Conservation (phyloP, 2,329 filamentous ascomycete genomes). For the Sarocladiaceae sp. region DNA sequence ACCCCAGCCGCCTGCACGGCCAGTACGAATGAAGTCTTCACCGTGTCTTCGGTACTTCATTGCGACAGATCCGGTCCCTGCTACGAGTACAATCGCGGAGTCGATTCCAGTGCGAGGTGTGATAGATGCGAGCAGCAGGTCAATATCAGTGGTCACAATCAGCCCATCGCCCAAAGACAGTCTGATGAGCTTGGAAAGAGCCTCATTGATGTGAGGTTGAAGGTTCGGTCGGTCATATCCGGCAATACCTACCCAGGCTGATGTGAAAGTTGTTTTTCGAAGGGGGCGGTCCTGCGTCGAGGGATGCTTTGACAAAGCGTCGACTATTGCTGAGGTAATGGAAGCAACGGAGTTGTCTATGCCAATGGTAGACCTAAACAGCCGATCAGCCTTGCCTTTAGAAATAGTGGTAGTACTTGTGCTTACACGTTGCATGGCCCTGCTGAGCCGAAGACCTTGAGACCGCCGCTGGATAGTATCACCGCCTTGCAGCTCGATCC, state of each 20-base stretch:
- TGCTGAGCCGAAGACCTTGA: slow-evolving; percentile 21
- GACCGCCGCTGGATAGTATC: slow-evolving; percentile 20
- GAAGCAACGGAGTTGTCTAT: slow-evolving; percentile 20
- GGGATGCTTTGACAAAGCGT: slow-evolving; percentile 16
- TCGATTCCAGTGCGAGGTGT: slow-evolving; percentile 12
- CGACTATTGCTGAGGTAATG: slow-evolving; percentile 20
- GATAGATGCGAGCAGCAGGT: slow-evolving; percentile 26
- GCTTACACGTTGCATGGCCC: slow-evolving; percentile 29
- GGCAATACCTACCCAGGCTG: slow-evolving; percentile 33
- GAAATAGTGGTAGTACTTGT: background rate
- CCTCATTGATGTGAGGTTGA: slow-evolving; percentile 18
- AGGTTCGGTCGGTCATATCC: slow-evolving; percentile 31
- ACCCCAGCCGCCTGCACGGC: slow-evolving; percentile 37
- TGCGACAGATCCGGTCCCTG: slow-evolving; percentile 36
- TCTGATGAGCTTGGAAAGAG: slow-evolving; percentile 22
- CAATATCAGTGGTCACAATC: slow-evolving; percentile 31
- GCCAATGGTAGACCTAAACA: slow-evolving; percentile 18
- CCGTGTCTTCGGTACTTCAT: slow-evolving; percentile 27
- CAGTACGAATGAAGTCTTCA: slow-evolving; percentile 18
- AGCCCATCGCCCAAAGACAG: slow-evolving; percentile 17
- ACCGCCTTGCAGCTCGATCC: slow-evolving; percentile 35
- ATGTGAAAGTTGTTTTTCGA: slow-evolving; percentile 14
- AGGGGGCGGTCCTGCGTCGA: slow-evolving; percentile 5
- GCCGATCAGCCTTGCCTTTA: slow-evolving; percentile 10
- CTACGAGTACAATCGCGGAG: slow-evolving; percentile 30